Conservation (phyloP, 2,329 filamentous ascomycete genomes). For the Ceratocystis smalleyi region DNA sequence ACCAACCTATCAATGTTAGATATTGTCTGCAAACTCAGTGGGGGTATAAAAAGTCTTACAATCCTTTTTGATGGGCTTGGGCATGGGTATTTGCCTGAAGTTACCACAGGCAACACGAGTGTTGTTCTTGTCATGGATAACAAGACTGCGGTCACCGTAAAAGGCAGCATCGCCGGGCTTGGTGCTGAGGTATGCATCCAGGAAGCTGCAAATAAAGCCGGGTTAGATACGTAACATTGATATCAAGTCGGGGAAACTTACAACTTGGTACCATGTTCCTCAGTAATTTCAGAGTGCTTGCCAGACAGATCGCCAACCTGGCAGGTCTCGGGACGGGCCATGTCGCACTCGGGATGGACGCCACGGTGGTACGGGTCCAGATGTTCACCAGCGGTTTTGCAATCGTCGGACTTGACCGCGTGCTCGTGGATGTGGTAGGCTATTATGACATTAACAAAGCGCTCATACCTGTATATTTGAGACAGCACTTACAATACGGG, state of each 20-base stretch:
- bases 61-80: background rate
- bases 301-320: constrained; percentile 46
- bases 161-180: constrained; percentile 27
- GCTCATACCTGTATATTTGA: background rate
- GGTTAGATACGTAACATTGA: background rate
- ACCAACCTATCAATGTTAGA: background rate
- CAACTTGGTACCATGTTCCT: constrained; percentile 21
- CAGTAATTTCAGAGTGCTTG: constrained; percentile 36
- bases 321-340: constrained; percentile 34
- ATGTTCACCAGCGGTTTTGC: constrained; percentile 37
- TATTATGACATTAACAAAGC: constrained; percentile 19
- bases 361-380: constrained; percentile 41
- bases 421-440: constrained; percentile 43
- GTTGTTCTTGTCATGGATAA: constrained; percentile 29
- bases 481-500: constrained; percentile 11
- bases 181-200: constrained; percentile 30
- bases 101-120: constrained; percentile 31
- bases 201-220: constrained; percentile 22
- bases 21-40: background rate
- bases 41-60: background rate
- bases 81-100: constrained; percentile 21
- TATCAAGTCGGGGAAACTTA: background rate
- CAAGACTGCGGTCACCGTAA: constrained; percentile 32
- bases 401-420: constrained; percentile 35
- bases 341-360: constrained; percentile 34